Conservation (phyloP, 148 eudicot species). For the Camellia sinensis region DNA sequence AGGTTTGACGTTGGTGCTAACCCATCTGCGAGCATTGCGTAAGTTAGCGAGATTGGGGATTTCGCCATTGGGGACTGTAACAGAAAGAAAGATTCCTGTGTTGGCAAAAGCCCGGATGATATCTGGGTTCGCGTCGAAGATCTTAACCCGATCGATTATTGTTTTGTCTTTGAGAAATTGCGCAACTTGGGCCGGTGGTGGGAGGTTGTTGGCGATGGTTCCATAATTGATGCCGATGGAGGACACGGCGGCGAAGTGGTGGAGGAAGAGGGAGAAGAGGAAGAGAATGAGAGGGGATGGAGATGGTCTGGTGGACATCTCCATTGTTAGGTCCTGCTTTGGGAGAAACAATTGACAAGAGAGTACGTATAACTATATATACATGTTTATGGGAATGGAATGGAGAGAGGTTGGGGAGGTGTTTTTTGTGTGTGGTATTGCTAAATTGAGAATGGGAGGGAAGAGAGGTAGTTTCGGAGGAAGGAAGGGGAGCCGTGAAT, state of each 20-base stretch:
- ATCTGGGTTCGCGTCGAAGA: slow-evolving; percentile 69
- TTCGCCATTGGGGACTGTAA: slow-evolving; percentile 71
- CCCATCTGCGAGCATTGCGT: slow-evolving; percentile 49
- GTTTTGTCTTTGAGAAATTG: slow-evolving; percentile 57
- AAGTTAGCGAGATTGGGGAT: slow-evolving; percentile 48
- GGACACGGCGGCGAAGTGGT: slow-evolving; percentile 19
- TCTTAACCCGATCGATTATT: slow-evolving; percentile 52
- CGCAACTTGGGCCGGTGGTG: slow-evolving; percentile 60
- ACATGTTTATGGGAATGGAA: background rate
- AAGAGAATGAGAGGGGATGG: slow-evolving; percentile 12
- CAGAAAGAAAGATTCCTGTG: slow-evolving; percentile 52
- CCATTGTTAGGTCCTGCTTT: background rate
- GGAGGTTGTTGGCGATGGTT: slow-evolving; percentile 49
- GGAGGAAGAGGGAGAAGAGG: slow-evolving; percentile 10
- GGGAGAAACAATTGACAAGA: slow-evolving; percentile 12
- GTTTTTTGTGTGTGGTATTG: too few relatives aligned
- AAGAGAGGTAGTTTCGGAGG: too few relatives aligned
- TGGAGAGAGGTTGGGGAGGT: background rate
- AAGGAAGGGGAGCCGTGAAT: too few relatives aligned
- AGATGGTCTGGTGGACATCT: background rate
- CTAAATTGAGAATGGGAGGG: too few relatives aligned
- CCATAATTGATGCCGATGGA: slow-evolving; percentile 63
- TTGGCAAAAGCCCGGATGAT: slow-evolving; percentile 63
- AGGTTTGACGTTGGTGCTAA: slow-evolving; percentile 45
- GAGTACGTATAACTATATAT: background rate